Base-by-base conservation (phyloP, 768 basidiomycete genomes). In the Thelephora aurantiotincta region DNA sequence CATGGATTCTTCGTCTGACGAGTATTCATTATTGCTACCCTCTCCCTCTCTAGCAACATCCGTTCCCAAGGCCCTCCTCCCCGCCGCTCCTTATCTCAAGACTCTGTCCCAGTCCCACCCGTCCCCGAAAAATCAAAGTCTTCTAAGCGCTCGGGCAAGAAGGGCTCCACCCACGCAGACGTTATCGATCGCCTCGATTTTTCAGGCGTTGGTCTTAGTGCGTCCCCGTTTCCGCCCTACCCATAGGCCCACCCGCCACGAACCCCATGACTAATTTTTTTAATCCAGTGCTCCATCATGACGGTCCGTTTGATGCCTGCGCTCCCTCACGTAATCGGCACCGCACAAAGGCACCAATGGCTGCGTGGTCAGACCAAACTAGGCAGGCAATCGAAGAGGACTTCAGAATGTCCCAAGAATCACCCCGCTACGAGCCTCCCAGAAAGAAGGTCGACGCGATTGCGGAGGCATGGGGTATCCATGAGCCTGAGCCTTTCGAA, bases 381-480 rank as follows among this genome's bases (percentile, higher is more conserved):
- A 69, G 58, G 5, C 54, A 54, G 9, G 56, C 59, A 6, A 56
- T 58, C n/a, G 71, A 72, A 34, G 63, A 67, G 5, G 60, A 69
- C 69, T 57, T 35, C 57, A 54, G 41, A 51, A 43, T 44, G 63
- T 54, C 23, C 55, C 47, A 34, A 53, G 55, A 41, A 50, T 55
- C 48, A 58, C 53, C 6, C 48, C 53, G 38, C 55, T 58, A 19
- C 47, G 72, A 76, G 50, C 73, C 74, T 7, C 77, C 80, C 33
- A 88, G 88, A 77, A 87, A 85, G 65, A 86, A 86, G 58, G 80
- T 85, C 33, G 86, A 91, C 55, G 86, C 84, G 34, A 80, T 92
- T 50, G 88, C 88, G 42, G 89, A 91, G 63, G 89, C 89, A 1
- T 91, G 89, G 89, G 89, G 89, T 34, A 88, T 87, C 45, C 85